phyloP scores from a whole-genome alignment of 345 rosid genomes.

The Brassica carinata region DNA sequence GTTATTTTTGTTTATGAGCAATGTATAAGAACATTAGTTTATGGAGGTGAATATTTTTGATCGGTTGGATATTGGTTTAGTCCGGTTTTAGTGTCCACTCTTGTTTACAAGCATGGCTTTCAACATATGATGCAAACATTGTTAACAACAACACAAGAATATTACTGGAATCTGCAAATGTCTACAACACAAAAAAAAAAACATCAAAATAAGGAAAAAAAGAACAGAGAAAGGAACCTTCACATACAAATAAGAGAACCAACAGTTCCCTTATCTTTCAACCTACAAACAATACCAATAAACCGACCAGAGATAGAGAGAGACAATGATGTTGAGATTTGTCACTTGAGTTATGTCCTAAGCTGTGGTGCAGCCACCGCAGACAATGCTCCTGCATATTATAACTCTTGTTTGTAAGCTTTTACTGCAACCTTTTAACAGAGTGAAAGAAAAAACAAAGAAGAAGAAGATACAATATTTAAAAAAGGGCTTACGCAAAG shows the following conservation, averaged over 20 bases:
- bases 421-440: neutral
- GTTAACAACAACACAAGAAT: constrained; percentile 12
- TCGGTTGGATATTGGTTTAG: neutral
- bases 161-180: neutral
- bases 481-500: constrained; percentile 63
- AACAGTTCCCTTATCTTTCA: constrained; percentile 32
- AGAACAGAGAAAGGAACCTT: neutral
- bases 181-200: constrained; percentile 20
- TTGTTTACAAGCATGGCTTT: neutral
- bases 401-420: neutral
- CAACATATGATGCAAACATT: neutral
- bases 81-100: neutral
- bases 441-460: no score
- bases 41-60: neutral
- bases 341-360: constrained; percentile 33
- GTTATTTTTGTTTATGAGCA: neutral
- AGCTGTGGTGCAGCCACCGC: constrained; percentile 69
- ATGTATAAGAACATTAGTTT: neutral
- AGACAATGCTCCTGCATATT: constrained; percentile 63
- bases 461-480: neutral
- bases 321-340: constrained; percentile 3
- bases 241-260: constrained; percentile 38
- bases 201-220: neutral
- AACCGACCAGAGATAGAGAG: constrained; percentile 21
- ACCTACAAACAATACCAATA: constrained; percentile 5